A percentile compares a stretch with the other conserved stretches of the same genome.
Evolutionary conservation across 305 asterid species (phyloP).

Genomic region (Withania somnifera): DNA sequence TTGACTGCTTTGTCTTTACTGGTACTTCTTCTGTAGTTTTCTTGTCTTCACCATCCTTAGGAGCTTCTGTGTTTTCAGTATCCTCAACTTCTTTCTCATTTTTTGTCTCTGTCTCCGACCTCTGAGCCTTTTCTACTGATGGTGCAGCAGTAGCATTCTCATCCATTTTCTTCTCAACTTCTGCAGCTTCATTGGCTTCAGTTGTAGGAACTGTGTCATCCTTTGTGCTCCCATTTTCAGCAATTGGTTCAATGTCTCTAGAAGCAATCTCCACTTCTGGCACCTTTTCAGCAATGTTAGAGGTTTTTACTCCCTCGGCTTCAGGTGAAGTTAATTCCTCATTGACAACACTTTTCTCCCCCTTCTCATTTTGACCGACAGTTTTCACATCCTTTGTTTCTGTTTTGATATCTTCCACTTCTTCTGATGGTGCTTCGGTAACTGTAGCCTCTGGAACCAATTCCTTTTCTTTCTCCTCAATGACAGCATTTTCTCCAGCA

Average conservation of each 20-base stretch:
- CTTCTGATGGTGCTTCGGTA: conserved; percentile 9
- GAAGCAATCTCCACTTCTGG: conserved; percentile 18
- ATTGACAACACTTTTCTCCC: conserved; percentile 21
- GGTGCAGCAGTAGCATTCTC: conserved; percentile 11
- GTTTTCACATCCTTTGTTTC: neutral
- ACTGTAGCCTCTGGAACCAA: neutral
- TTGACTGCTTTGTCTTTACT: conserved; percentile 57
- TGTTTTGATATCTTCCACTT: neutral
- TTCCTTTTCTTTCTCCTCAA: conserved; percentile 10
- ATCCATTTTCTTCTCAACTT: conserved; percentile 5
- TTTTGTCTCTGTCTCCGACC: conserved; percentile 9
- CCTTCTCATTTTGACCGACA: conserved; percentile 9
- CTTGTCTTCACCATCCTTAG: conserved; percentile 19
- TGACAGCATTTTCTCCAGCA: neutral
- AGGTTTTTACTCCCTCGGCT: conserved; percentile 16
- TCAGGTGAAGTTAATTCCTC: conserved; percentile 19
- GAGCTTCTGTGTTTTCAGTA: conserved; percentile 20
- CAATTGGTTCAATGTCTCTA: conserved; percentile 9
- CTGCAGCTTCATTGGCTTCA: conserved; percentile 10
- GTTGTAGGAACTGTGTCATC: neutral
- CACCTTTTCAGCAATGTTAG: conserved; percentile 8
- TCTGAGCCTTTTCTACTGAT: conserved; percentile 2
- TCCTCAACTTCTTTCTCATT: conserved; percentile 10
- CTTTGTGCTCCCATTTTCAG: conserved; percentile 8
- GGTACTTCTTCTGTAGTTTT: conserved; percentile 43